Base-by-base conservation (phyloP, 768 basidiomycete genomes). In the Lactifluus subvellereus region DNA sequence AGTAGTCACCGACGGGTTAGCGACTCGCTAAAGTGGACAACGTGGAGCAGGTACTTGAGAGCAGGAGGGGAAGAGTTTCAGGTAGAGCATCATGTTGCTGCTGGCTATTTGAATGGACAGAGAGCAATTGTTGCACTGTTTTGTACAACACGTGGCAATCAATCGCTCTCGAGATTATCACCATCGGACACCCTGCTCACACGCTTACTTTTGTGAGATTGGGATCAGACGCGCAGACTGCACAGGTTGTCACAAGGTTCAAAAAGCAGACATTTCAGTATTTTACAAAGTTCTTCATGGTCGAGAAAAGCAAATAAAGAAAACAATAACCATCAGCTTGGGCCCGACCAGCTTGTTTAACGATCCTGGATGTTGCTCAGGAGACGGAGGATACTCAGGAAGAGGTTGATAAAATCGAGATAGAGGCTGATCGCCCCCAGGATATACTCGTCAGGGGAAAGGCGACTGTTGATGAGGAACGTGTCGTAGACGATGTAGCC, bases 401-500 rank as follows among this genome's bases (percentile, higher is more conserved):
- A 94, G 52, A 94, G 83, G 71, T 94, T 94, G 76, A 94, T 80
- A 73, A 94, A 91, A 70, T 98, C 96, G 60, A 98, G 86, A 76
- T 98, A 98, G n/a, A 98, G 83, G 67, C 86, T 88, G 71, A 98
- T 88, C 18, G 92, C 81, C 40, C 87, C 96, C 78, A 97, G 77
- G 68, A 97, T 94, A 73, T 83, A 94, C 73, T 99, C 97, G 67
- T 99, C 97, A 4, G 94, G 92, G 1, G 89, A 91, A 20, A 97
- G 77, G 62, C 85, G 84, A 69, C 86, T 87, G 76, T 91, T 93
- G 79, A 98, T 95, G 66, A 84, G 72, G 73, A 89, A 94, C 2
- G 96, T 98, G 74, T 95, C 93, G 71, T 88, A 94, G 68, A 94
- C 84, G 68, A 96, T 80, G 71, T 94, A 97, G 33, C 90, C 94